phyloP scores from a whole-genome alignment of 2,329 filamentous ascomycete genomes.

The Scopulariopsis brevicaulis region DNA sequence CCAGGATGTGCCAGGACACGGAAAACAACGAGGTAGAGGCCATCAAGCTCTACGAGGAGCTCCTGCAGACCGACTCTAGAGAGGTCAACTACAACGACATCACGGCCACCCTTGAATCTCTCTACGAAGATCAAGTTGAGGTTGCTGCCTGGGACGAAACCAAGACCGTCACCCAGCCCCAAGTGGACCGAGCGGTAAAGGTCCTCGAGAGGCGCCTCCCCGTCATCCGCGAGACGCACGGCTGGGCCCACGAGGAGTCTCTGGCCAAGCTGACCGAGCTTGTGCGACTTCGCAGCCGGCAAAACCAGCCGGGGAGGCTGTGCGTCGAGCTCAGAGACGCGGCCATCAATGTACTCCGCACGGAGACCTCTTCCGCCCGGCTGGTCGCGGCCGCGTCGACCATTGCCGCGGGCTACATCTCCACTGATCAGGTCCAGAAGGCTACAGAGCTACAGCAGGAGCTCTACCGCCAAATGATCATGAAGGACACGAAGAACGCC shows the following conservation, averaged over 20 bases:
- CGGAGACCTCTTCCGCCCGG: conserved; percentile 15
- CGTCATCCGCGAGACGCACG: conserved; percentile 17
- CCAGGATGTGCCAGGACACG: conserved; percentile 23
- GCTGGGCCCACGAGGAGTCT: conserved; percentile 25
- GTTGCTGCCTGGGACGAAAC: conserved; percentile 11
- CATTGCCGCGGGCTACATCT: conserved; percentile 23
- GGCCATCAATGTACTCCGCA: conserved; percentile 18
- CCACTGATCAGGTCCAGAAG: conserved; percentile 17
- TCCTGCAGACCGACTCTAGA: conserved; percentile 17
- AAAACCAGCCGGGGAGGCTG: conserved; percentile 17
- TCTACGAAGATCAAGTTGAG: conserved; percentile 23
- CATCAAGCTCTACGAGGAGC: conserved; percentile 21
- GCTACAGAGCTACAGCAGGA: conserved; percentile 21
- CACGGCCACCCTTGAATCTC: conserved; percentile 18
- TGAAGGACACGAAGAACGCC: conserved; percentile 19
- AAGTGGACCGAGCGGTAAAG: conserved; percentile 17
- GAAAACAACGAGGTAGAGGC: conserved; percentile 21
- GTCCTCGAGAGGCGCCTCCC: conserved; percentile 17
- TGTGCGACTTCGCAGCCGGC: conserved; percentile 19
- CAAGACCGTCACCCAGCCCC: conserved; percentile 12
- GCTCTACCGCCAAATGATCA: conserved; percentile 23
- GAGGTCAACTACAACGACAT: conserved; percentile 22
- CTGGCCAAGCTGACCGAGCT: conserved; percentile 22
- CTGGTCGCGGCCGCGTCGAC: conserved; percentile 20
- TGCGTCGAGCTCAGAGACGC: conserved; percentile 19